Conservation (phyloP, 2,329 filamentous ascomycete genomes). For the Periconia sp. region DNA sequence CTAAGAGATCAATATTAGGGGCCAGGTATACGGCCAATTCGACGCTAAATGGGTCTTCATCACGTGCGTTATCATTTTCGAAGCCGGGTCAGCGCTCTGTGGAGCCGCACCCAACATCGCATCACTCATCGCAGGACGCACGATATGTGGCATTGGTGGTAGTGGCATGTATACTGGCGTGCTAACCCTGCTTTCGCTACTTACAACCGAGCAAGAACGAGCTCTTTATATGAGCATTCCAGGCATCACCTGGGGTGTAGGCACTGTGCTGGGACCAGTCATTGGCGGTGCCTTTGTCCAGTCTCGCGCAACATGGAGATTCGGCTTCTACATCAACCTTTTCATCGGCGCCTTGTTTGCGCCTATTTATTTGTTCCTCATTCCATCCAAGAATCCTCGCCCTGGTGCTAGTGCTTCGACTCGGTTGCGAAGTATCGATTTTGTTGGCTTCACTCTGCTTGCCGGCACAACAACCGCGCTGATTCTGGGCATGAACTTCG, state of each 20-base stretch:
- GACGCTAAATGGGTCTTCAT: constrained; percentile 53
- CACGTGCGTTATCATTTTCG: constrained; percentile 29
- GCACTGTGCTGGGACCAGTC: constrained; percentile 53
- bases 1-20: too few relatives aligned
- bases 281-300: constrained; percentile 53
- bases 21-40: neutral
- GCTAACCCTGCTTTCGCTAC: constrained; percentile 30
- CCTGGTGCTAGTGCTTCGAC: neutral
- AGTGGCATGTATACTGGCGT: constrained; percentile 49
- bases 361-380: neutral
- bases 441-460: constrained; percentile 52
- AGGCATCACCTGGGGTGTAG: constrained; percentile 49
- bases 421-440: constrained; percentile 10
- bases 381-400: constrained; percentile 4
- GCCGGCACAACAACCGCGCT: constrained; percentile 48
- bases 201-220: constrained; percentile 37
- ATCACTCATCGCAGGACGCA: constrained; percentile 48
- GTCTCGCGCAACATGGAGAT: neutral
- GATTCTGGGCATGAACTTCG: constrained; percentile 59
- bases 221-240: constrained; percentile 34
- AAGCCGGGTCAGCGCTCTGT: constrained; percentile 34
- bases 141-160: constrained; percentile 52
- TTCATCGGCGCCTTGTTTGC: neutral
- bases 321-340: neutral
- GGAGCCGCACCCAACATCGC: constrained; percentile 34